These are phyloP conservation scores for Aspergillus incahuasiensis DNA, from an alignment of 495 filamentous ascomycete genomes.

Conservation along the genomic window DNA sequence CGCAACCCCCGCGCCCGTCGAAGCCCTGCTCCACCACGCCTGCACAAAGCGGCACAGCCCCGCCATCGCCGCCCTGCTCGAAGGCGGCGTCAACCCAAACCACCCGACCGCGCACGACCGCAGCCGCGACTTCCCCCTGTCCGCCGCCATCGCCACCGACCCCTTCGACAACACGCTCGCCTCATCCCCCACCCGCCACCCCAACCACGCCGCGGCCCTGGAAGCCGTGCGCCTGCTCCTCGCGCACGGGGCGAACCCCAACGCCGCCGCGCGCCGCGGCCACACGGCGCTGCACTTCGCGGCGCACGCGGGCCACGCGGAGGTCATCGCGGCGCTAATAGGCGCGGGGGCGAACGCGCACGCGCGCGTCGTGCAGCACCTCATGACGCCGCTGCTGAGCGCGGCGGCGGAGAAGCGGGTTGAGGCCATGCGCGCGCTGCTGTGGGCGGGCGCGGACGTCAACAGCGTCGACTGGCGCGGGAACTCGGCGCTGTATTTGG, in stretches of 20 bases:
- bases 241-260: not conserved
- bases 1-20: not conserved
- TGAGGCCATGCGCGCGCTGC: no score
- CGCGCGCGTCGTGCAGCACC: no score
- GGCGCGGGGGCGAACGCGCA: not conserved
- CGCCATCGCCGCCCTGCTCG: not conserved
- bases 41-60: not conserved
- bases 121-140: no score
- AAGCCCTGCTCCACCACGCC: not conserved
- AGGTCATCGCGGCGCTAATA: not conserved
- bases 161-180: no score
- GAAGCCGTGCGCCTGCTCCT: not conserved
- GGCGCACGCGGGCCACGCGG: not conserved
- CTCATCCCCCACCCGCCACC: no score
- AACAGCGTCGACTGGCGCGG: not conserved
- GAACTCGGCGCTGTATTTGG: not conserved
- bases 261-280: not conserved
- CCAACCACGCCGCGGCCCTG: not conserved
- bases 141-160: no score
- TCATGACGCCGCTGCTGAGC: no score
- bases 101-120: no score
- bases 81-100: not conserved
- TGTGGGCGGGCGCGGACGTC: not conserved
- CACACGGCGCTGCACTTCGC: not conserved
- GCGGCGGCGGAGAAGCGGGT: no score